Base-by-base conservation (phyloP, 495 filamentous ascomycete species). In the Tuber microsphaerosporum region DNA sequence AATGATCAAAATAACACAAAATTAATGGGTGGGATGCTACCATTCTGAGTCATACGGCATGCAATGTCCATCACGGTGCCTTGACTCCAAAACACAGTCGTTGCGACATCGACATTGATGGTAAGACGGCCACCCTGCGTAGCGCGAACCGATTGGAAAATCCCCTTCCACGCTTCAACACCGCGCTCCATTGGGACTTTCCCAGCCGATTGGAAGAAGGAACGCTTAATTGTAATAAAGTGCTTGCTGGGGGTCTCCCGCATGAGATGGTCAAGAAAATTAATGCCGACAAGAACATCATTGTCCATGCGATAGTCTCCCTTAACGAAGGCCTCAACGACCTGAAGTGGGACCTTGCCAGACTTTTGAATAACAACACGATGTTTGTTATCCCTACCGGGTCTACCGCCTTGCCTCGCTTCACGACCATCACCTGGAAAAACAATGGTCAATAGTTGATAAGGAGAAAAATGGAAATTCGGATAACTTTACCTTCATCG, bases 261-360 rank as follows among this genome's bases (percentile, higher is more conserved):
- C 51, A 99, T 84, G 31, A 93, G 85, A 82, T 99, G 95, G 76
- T 99, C 94, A 3, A 98, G 85, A 84, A 97, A 96, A 82, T 91
- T 97, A 77, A 97, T 88, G 68, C 92, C 90, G 81, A 96, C 92
- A 22, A 97, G 85, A 42, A 93, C 88, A 17, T 84, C 77, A 43
- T 88, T 88, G 75, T 92, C 87, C 81, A 91, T 91, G 1, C 84
- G 79, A 41, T 85, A 85, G 17, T 87, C 84, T 5, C 88, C 87
- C 0, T 86, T 74, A 0, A 99, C 86, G 84, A 93, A 97, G 3
- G 83, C 83, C 5, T 85, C 81, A 44, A 99, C 86, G 2, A 87
- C 86, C 9, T 86, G 81, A 48, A 97, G 85, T 31, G 90, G 87
- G 76, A 99, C 87, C 0, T 78, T 83, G 22, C 87, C 88, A 19